phyloP scores from a whole-genome alignment of 2,329 filamentous ascomycete species.

The Penicillium griseofulvum region DNA sequence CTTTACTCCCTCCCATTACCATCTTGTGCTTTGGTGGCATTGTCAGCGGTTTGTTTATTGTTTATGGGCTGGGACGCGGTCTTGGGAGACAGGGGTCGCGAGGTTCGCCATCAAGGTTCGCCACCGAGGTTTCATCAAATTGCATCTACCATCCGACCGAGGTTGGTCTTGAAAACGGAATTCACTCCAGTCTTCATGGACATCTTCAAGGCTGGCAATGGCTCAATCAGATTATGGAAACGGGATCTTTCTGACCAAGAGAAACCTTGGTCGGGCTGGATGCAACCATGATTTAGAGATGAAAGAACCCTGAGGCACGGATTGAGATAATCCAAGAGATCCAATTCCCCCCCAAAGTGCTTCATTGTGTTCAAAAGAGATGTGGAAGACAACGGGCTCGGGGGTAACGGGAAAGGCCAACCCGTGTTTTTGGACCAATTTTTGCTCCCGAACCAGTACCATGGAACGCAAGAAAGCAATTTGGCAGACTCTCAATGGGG shows the following conservation, averaged over 20 bases:
- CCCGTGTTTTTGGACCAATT: conserved; percentile 19
- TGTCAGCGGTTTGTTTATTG: neutral
- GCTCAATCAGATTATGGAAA: neutral
- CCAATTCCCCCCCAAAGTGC: neutral
- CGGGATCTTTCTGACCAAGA: neutral
- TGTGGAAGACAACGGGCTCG: conserved; percentile 22
- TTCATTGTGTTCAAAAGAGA: conserved; percentile 2
- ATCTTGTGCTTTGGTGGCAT: neutral
- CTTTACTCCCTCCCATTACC: neutral
- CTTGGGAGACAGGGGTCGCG: neutral
- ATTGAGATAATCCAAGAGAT: neutral
- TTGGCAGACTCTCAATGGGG: neutral
- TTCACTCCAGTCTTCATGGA: neutral
- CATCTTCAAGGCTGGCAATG: neutral
- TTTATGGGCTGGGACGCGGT: neutral
- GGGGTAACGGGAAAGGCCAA: conserved; percentile 20
- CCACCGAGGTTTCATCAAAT: neutral
- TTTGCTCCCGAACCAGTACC: neutral
- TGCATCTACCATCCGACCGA: conserved; percentile 4
- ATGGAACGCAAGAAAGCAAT: neutral
- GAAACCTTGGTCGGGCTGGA: neutral
- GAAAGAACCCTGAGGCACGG: neutral
- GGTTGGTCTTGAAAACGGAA: neutral
- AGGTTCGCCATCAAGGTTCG: neutral
- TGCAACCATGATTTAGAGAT: neutral